Conservation (phyloP, 116 monocot genomes). For the Papilionanthe hybrid region DNA sequence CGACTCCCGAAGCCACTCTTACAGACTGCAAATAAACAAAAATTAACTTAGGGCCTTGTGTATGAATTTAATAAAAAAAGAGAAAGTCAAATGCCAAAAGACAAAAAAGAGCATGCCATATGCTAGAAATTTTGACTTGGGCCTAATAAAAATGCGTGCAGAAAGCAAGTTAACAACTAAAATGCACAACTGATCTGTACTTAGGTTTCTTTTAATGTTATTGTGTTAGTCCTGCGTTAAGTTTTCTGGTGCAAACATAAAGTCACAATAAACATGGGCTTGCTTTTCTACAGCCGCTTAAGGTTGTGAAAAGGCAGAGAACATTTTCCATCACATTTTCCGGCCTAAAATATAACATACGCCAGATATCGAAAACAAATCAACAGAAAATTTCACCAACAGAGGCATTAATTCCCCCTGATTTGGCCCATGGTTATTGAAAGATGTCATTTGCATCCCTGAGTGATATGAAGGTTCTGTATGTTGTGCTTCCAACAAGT, state of each 20-base stretch:
- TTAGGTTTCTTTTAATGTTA: neutral
- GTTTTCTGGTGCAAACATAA: neutral
- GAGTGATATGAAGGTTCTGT: neutral
- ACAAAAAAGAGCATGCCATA: neutral
- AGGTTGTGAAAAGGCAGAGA: neutral
- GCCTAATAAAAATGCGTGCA: neutral
- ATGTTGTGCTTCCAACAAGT: neutral
- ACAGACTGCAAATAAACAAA: conserved; percentile 59
- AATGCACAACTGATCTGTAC: neutral
- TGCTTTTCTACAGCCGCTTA: neutral
- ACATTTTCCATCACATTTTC: neutral
- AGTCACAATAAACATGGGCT: neutral
- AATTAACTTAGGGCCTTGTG: neutral
- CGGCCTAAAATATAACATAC: neutral
- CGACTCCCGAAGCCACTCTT: conserved; percentile 50
- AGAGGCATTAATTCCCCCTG: neutral
- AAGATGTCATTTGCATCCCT: neutral
- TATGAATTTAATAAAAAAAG: neutral
- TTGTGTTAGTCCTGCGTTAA: neutral
- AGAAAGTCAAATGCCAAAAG: neutral
- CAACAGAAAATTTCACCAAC: neutral
- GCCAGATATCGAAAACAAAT: neutral
- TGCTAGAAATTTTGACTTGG: neutral
- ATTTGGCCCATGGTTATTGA: neutral
- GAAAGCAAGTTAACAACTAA: neutral